Conservation (phyloP, 495 filamentous ascomycete genomes). For the Lasiosphaeriaceae sp. region DNA sequence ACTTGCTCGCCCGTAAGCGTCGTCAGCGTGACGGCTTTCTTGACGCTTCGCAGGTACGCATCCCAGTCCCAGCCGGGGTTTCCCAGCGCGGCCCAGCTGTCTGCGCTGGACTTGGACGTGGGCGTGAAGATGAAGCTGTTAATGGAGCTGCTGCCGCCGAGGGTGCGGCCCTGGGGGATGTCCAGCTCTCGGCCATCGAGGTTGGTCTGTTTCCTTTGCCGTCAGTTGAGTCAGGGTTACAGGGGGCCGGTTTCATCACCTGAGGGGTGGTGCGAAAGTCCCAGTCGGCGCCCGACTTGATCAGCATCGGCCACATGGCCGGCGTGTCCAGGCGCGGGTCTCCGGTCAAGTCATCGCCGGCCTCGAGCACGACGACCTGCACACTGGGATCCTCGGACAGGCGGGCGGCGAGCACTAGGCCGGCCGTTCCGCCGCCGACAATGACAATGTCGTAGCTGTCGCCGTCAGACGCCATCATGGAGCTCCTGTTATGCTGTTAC, state of each 20-base stretch:
- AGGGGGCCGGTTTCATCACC: neutral
- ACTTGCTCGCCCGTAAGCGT: neutral
- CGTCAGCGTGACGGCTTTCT: conserved; percentile 13
- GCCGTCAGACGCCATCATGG: no score
- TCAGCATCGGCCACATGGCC: conserved; percentile 28
- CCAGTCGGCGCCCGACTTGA: conserved; percentile 17
- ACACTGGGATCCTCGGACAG: conserved; percentile 39
- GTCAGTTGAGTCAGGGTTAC: neutral
- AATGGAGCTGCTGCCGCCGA: conserved; percentile 19
- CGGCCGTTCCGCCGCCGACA: conserved; percentile 41
- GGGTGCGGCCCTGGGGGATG: conserved; percentile 36
- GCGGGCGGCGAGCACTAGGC: conserved; percentile 45
- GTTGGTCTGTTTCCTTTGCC: conserved; percentile 14
- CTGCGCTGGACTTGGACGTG: conserved; percentile 19
- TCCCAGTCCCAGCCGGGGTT: conserved; percentile 41
- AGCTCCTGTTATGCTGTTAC: no score
- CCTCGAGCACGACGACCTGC: conserved; percentile 43
- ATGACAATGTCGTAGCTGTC: conserved; percentile 26
- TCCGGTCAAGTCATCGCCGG: conserved; percentile 27
- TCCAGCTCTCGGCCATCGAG: conserved; percentile 44
- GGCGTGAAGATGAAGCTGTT: conserved; percentile 17
- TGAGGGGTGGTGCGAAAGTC: conserved; percentile 20
- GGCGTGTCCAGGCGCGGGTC: conserved; percentile 13
- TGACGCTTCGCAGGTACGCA: conserved; percentile 25
- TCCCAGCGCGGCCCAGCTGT: conserved; percentile 38